Evolutionary conservation across 805 yeast species (phyloP).

Genomic region (Candida methanosorbosa): DNA sequence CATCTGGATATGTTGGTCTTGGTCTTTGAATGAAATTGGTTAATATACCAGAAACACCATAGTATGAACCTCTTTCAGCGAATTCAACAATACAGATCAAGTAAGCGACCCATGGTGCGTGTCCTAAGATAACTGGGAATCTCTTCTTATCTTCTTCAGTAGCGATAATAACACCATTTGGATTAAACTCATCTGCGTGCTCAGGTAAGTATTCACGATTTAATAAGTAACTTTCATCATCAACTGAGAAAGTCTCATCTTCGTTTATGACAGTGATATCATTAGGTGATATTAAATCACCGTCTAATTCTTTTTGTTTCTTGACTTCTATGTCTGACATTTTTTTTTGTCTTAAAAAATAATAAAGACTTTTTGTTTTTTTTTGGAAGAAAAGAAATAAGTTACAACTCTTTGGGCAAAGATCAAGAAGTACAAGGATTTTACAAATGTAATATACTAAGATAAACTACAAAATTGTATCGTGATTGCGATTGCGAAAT

Average conservation of each 20-base stretch:
- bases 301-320: neutral
- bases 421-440: too few species aligned
- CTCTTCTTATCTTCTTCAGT: conserved; percentile 21
- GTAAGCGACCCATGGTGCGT: conserved; percentile 16
- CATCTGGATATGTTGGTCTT: conserved; percentile 39
- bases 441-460: too few species aligned
- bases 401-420: too few species aligned
- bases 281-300: neutral
- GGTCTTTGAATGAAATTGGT: conserved; percentile 44
- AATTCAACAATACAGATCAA: conserved; percentile 32
- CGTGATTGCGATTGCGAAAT: too few species aligned
- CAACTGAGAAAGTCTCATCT: neutral
- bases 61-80: conserved; percentile 48
- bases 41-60: conserved; percentile 37
- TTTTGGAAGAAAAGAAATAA: too few species aligned
- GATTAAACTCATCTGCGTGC: conserved; percentile 22
- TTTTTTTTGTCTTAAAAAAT: too few species aligned
- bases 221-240: neutral
- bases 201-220: conserved; percentile 12
- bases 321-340: too few species aligned
- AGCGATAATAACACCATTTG: conserved; percentile 18
- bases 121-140: conserved; percentile 30
- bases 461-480: too few species aligned
- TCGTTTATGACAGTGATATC: too few species aligned
- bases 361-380: too few species aligned